Evolutionary conservation across 2,329 filamentous ascomycete genomes (phyloP), one percentile per base, ranked within the genome.

Genomic region (Dactylellina drechsleri): DNA sequence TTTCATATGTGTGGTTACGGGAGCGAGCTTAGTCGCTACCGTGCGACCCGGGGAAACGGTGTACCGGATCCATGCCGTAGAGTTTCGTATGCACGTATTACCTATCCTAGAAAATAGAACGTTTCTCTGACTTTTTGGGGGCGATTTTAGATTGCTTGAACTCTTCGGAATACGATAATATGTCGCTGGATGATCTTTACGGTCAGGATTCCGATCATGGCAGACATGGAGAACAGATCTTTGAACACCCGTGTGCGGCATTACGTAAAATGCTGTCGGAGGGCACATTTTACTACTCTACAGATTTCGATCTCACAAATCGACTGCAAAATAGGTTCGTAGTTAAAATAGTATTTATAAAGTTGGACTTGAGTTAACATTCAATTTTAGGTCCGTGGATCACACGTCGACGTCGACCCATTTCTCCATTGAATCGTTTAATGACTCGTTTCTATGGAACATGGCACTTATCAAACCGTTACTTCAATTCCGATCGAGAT

Each of bases 381-480:
- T 3, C 10, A 36, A 36, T 36, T 10, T 3, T 70, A 79, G 91
- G 79, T 88, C 90, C 13, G 88, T 90, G 67, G 92, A 94, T 80
- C 88, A 75, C 50, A 75, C 71, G 12, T 75, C 71, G 26, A 75
- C 71, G 26, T 62, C 88, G 18, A 86, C 89, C 52, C 89, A 91
- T 0, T 93, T 98, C 77, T 92, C 96, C 77, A 92, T 97, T 75
- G 93, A 97, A 81, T 95, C 92, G 80, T 89, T 98, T 76, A 93
- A 99, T 81, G 91, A 93, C 79, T 91, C 91, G 0, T 97, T 97
- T 81, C 83, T 99, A 16, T 99, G 95, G 95, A 99, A 99, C 81
- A 96, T 92, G 2, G 97, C 96, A 83, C 97, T 99, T 93, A 97
- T 99, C 79, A 90, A 91, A 77, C 93, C 95, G 4, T 85, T 99